phyloP scores from a whole-genome alignment of 768 basidiomycete genomes.

The Pholiota microspora region DNA sequence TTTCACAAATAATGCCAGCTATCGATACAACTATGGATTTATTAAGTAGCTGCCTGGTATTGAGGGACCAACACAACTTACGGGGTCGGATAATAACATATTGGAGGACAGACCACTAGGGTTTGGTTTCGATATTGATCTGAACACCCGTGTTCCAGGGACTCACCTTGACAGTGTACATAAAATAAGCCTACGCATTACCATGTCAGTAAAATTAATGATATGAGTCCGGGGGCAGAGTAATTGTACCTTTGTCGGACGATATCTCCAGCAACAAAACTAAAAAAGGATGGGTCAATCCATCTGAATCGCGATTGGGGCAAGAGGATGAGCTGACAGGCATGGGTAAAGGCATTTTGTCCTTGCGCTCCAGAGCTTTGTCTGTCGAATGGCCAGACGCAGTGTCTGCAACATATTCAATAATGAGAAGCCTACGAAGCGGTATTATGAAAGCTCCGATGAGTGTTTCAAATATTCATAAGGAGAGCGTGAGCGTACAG shows the following conservation, averaged over 20 bases:
- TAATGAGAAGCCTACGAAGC: constrained; percentile 61
- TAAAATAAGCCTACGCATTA: constrained; percentile 68
- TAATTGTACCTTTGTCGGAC: constrained; percentile 67
- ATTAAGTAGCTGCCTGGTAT: background rate
- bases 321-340: constrained; percentile 38
- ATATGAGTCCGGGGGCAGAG: constrained; percentile 1
- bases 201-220: constrained; percentile 1
- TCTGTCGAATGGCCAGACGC: constrained; percentile 59
- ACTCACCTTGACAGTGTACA: constrained; percentile 78
- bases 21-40: constrained; percentile 52
- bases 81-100: constrained; percentile 72
- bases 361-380: constrained; percentile 73
- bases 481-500: constrained; percentile 46
- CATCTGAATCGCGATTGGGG: background rate
- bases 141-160: background rate
- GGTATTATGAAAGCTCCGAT: background rate
- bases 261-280: constrained; percentile 82
- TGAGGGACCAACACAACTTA: constrained; percentile 14
- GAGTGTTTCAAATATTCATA: background rate
- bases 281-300: constrained; percentile 23
- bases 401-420: constrained; percentile 81
- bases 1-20: constrained; percentile 76
- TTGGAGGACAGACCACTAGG: constrained; percentile 84
- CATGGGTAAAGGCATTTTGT: constrained; percentile 69
- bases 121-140: background rate